A percentile compares a stretch with the other conserved stretches of the same genome.
Conservation (phyloP, 257 asterid genomes). For the Nicotiana otophora region DNA sequence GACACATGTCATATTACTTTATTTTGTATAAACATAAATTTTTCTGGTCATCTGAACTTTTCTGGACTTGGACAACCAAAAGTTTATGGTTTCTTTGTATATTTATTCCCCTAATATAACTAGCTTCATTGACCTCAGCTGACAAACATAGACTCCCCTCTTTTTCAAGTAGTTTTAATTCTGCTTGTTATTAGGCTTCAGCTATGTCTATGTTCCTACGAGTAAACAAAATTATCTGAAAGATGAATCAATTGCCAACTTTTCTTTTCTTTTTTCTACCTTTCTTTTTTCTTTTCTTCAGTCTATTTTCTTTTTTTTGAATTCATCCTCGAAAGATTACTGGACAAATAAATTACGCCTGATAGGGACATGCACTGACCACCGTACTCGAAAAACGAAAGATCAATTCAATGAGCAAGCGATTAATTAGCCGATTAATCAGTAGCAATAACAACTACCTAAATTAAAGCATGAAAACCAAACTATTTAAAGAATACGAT, state of each 20-base stretch:
- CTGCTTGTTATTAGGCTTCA: not conserved
- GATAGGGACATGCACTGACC: not conserved
- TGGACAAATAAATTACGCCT: not conserved
- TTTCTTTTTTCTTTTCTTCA: not conserved
- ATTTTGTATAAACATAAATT: too few relatives aligned
- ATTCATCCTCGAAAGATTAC: not conserved
- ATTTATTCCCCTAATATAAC: not conserved
- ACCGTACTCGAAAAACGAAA: not conserved
- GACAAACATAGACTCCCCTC: not conserved
- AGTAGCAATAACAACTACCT: constrained; percentile 10
- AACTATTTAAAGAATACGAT: not conserved
- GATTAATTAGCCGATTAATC: not conserved
- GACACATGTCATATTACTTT: too few relatives aligned
- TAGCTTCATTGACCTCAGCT: not conserved
- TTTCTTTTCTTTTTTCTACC: not conserved
- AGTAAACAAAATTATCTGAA: constrained; percentile 9
- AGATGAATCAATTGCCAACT: too few relatives aligned
- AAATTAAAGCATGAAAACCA: not conserved
- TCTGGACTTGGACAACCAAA: too few relatives aligned
- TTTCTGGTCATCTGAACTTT: too few relatives aligned
- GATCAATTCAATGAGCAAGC: not conserved
- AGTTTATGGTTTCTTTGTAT: too few relatives aligned
- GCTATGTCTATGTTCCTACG: not conserved
- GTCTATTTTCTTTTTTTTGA: not conserved
- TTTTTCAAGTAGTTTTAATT: not conserved